These are phyloP conservation scores for Voacanga thouarsii DNA, from an alignment of 257 asterid species.

Conservation along the genomic window DNA sequence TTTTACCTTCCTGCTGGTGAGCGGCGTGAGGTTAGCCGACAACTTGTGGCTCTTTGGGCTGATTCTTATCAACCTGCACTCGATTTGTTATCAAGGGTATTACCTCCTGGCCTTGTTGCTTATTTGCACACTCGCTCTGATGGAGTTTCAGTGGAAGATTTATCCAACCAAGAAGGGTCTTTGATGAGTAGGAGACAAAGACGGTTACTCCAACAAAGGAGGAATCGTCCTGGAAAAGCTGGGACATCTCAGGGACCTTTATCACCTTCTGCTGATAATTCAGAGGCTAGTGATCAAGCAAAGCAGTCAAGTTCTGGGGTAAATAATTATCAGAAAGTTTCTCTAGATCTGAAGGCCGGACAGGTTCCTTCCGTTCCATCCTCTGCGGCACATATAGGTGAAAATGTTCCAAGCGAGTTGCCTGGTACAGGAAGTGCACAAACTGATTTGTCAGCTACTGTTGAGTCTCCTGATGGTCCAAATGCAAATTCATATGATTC, in stretches of 20 bases:
- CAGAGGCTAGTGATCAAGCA: slow-evolving; percentile 52
- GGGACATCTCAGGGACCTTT: slow-evolving; percentile 56
- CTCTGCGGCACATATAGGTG: slow-evolving; percentile 40
- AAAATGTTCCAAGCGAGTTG: slow-evolving; percentile 35
- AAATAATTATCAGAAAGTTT: slow-evolving; percentile 47
- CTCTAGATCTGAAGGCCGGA: slow-evolving; percentile 43
- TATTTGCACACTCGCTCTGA: slow-evolving; percentile 79
- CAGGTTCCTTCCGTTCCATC: slow-evolving; percentile 39
- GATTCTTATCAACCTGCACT: slow-evolving; percentile 99
- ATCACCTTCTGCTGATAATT: slow-evolving; percentile 42
- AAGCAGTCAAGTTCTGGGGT: slow-evolving; percentile 37
- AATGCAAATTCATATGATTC: slow-evolving; percentile 36
- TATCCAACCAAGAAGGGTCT: slow-evolving; percentile 65
- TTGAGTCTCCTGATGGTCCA: slow-evolving; percentile 43
- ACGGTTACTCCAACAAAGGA: slow-evolving; percentile 83
- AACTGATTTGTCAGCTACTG: slow-evolving; percentile 41
- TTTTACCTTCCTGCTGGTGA: slow-evolving; percentile 94
- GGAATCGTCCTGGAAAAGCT: slow-evolving; percentile 66
- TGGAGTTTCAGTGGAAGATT: slow-evolving; percentile 58
- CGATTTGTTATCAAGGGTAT: slow-evolving; percentile 86
- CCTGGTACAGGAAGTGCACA: slow-evolving; percentile 40
- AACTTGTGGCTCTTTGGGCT: slow-evolving; percentile 99
- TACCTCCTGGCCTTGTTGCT: slow-evolving; percentile 99
- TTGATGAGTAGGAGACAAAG: slow-evolving; percentile 83
- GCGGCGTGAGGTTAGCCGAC: slow-evolving; percentile 94